These are phyloP conservation scores for Thielaviopsis cerberus DNA, from an alignment of 2,329 filamentous ascomycete genomes.

Conservation along the genomic window DNA sequence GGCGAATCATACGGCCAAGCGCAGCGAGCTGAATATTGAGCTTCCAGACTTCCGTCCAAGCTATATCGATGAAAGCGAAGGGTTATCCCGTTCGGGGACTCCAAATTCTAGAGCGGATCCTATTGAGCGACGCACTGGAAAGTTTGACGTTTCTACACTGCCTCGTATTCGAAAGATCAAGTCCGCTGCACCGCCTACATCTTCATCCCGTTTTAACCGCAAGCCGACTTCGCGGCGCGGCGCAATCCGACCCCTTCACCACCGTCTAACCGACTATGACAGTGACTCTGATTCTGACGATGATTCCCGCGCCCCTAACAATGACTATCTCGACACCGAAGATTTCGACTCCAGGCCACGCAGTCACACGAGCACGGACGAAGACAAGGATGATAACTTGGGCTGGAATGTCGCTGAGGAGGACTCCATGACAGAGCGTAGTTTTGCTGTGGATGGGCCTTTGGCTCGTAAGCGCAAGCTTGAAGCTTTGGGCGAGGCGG, in stretches of 20 bases:
- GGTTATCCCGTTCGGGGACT: constrained; percentile 44
- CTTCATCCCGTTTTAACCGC: constrained; percentile 17
- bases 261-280: constrained; percentile 22
- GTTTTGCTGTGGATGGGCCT: constrained; percentile 41
- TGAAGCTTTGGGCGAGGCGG: constrained; percentile 26
- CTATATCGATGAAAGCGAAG: constrained; percentile 25
- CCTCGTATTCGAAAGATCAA: constrained; percentile 59
- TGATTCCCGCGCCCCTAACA: constrained; percentile 39
- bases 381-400: constrained; percentile 34
- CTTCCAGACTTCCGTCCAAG: constrained; percentile 20
- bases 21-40: constrained; percentile 59
- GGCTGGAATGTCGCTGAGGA: constrained; percentile 35
- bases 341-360: constrained; percentile 66
- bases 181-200: constrained; percentile 22
- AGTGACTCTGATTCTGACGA: constrained; percentile 73
- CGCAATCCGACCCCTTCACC: constrained; percentile 62
- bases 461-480: constrained; percentile 56
- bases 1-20: constrained; percentile 57
- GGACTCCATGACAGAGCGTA: constrained; percentile 53
- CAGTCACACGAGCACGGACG: constrained; percentile 52
- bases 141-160: constrained; percentile 38
- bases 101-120: constrained; percentile 44
- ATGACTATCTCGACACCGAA: constrained; percentile 52
- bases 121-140: constrained; percentile 40
- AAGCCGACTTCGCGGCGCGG: constrained; percentile 40